Percentiles rank a stretch among this genome's conserved stretches.
Evolutionary conservation across 257 asterid species (phyloP).

Genomic region (Coffea canephora): DNA sequence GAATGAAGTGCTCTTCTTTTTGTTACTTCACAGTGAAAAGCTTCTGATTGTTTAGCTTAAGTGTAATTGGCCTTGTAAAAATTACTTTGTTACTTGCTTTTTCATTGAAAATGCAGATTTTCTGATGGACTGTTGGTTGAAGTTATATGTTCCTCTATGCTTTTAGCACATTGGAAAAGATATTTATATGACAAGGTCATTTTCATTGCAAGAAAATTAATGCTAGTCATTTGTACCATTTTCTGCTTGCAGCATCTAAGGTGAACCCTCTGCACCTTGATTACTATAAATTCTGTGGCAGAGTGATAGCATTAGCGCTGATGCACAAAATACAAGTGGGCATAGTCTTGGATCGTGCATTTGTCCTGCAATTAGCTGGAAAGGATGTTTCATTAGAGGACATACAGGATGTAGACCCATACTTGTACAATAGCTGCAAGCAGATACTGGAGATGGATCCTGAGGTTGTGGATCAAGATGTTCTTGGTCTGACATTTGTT

Average conservation of each 20-base stretch:
- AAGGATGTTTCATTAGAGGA: slow-evolving; percentile 63
- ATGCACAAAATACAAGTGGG: slow-evolving; percentile 95
- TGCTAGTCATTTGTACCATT: slow-evolving; percentile 17
- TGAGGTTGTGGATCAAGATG: slow-evolving; percentile 76
- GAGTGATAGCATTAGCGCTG: slow-evolving; percentile 87
- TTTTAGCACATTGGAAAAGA: slow-evolving; percentile 1
- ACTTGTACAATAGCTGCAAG: slow-evolving; percentile 83
- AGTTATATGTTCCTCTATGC: background rate
- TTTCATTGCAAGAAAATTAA: slow-evolving; percentile 18
- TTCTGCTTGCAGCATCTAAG: slow-evolving; percentile 71
- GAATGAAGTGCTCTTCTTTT: background rate
- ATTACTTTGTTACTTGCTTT: background rate
- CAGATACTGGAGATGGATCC: slow-evolving; percentile 90
- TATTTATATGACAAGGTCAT: background rate
- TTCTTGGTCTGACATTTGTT: slow-evolving; percentile 77
- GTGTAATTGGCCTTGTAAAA: background rate
- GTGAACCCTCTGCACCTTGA: slow-evolving; percentile 91
- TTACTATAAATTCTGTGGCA: slow-evolving; percentile 80
- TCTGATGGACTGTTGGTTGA: background rate
- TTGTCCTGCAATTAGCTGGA: slow-evolving; percentile 76
- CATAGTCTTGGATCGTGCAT: slow-evolving; percentile 79
- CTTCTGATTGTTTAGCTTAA: background rate
- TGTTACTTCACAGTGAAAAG: background rate
- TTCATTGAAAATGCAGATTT: background rate
- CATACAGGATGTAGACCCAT: slow-evolving; percentile 83